phyloP scores from a whole-genome alignment of 129 eudicot species.

The Helichrysum umbraculigerum region DNA sequence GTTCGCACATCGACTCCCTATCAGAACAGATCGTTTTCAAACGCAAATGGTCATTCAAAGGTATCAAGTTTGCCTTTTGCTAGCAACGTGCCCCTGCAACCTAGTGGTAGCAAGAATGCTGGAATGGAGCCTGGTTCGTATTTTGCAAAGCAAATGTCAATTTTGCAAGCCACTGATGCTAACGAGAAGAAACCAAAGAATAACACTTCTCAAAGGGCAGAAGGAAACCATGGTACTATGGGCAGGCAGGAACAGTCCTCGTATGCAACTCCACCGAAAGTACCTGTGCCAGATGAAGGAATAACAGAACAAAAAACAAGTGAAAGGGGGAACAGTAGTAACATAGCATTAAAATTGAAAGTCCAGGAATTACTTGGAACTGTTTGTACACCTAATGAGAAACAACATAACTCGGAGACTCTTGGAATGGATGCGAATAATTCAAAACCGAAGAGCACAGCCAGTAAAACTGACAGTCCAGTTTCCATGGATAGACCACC shows the following conservation, averaged over 20 bases:
- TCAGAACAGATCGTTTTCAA: constrained; percentile 34
- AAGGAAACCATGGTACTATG: constrained; percentile 27
- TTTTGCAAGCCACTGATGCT: constrained; percentile 35
- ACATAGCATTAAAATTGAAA: constrained; percentile 59
- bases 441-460: constrained; percentile 36
- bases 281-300: constrained; percentile 34
- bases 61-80: constrained; percentile 35
- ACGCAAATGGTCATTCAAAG: constrained; percentile 35
- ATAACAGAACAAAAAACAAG: constrained; percentile 40
- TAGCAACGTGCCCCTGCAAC: constrained; percentile 25
- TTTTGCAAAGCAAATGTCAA: constrained; percentile 36
- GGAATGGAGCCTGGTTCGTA: constrained; percentile 34
- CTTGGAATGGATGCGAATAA: constrained; percentile 32
- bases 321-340: constrained; percentile 47
- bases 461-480: constrained; percentile 30
- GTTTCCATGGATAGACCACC: constrained; percentile 36
- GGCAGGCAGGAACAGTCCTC: constrained; percentile 32
- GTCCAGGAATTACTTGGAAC: constrained; percentile 75
- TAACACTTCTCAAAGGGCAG: constrained; percentile 23
- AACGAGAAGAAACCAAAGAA: constrained; percentile 36
- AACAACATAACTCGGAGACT: constrained; percentile 30
- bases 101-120: constrained; percentile 38
- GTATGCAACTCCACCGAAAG: constrained; percentile 40
- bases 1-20: constrained; percentile 35
- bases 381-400: constrained; percentile 55